These are phyloP conservation scores for Chrysoporthe puriensis DNA, from an alignment of 2,329 filamentous ascomycete genomes.

Conservation along the genomic window DNA sequence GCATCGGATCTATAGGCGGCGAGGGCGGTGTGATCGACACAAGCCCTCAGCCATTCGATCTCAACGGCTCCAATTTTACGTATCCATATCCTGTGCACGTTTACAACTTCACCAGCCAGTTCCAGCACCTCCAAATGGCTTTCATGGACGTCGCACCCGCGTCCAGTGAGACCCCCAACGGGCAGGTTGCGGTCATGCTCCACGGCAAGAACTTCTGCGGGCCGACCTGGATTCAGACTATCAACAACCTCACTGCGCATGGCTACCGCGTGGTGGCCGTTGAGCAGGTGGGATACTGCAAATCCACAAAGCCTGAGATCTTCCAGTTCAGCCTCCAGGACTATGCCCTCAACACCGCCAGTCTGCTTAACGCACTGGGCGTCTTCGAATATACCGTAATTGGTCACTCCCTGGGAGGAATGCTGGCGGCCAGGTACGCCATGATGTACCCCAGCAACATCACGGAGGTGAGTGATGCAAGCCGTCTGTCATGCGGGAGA, in stretches of 20 bases:
- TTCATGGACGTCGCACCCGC: constrained; percentile 56
- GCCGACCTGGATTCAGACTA: constrained; percentile 55
- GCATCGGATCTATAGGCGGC: constrained; percentile 16
- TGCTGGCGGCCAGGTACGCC: constrained; percentile 1
- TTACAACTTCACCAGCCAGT: constrained; percentile 52
- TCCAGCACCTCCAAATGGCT: constrained; percentile 55
- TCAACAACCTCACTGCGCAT: constrained; percentile 42
- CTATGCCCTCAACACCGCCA: constrained; percentile 53
- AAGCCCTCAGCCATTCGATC: constrained; percentile 44
- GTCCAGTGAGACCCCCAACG: constrained; percentile 33
- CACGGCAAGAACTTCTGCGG: constrained; percentile 63
- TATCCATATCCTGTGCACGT: constrained; percentile 56
- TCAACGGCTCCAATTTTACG: constrained; percentile 56
- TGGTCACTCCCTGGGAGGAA: constrained; percentile 55
- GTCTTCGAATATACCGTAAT: constrained; percentile 45
- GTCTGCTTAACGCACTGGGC: constrained; percentile 22
- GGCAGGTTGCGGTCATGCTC: constrained; percentile 50
- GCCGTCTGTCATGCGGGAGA: too few species aligned
- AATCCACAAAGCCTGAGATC: constrained; percentile 53
- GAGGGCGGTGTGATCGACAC: constrained; percentile 36
- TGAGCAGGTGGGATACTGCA: constrained; percentile 62
- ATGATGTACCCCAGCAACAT: too few species aligned
- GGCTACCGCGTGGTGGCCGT: constrained; percentile 58
- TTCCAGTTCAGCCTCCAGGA: constrained; percentile 59
- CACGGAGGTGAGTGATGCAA: too few species aligned